These are phyloP conservation scores for Medicago truncatula DNA, from an alignment of 306 rosid genomes.

Conservation along the genomic window DNA sequence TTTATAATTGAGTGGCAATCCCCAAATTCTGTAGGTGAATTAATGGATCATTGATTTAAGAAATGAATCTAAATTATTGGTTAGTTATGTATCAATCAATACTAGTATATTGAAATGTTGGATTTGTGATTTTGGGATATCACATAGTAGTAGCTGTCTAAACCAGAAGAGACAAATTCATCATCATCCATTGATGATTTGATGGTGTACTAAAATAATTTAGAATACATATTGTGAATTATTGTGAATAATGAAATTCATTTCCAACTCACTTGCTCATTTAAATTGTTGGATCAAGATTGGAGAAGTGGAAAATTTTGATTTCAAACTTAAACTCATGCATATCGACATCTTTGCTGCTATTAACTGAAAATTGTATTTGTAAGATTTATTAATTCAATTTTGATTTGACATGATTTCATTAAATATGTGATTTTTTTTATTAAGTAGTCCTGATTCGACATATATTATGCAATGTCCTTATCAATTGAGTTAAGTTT, in stretches of 20 bases:
- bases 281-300: too few relatives aligned
- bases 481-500: too few relatives aligned
- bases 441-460: too few relatives aligned
- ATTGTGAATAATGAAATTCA: not conserved
- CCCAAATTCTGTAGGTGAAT: conserved; percentile 10
- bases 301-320: too few relatives aligned
- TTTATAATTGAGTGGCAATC: conserved; percentile 36
- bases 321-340: too few relatives aligned
- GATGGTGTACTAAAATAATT: not conserved
- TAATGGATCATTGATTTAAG: conserved; percentile 24
- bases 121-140: conserved; percentile 6
- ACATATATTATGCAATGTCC: too few relatives aligned
- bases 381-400: too few relatives aligned
- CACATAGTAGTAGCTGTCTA: conserved; percentile 16
- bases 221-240: not conserved
- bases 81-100: not conserved
- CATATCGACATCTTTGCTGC: too few relatives aligned
- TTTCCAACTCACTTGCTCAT: too few relatives aligned
- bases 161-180: conserved; percentile 34
- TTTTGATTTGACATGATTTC: too few relatives aligned
- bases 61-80: conserved; percentile 26
- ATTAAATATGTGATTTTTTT: too few relatives aligned
- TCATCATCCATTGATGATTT: not conserved
- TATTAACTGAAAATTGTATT: too few relatives aligned
- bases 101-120: conserved; percentile 7